phyloP scores from a whole-genome alignment of 768 basidiomycete genomes.

The Erythrobasidium yunnanense region DNA sequence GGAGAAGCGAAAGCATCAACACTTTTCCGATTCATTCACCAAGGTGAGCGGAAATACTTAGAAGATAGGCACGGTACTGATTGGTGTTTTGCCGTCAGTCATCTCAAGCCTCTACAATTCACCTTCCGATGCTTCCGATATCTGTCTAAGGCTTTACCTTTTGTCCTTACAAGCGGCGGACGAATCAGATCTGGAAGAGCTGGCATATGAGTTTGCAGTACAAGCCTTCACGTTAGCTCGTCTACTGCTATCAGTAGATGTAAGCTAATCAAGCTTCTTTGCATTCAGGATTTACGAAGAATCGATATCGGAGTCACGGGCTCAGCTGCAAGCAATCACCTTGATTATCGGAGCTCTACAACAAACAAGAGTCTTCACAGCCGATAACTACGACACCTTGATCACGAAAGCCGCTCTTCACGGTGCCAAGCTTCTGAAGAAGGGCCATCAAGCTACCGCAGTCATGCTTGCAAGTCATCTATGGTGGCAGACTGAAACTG shows the following conservation, averaged over 20 bases:
- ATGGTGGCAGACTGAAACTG: slow-evolving; percentile 83
- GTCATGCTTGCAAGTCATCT: slow-evolving; percentile 90
- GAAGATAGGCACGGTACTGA: background rate
- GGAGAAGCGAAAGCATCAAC: slow-evolving; percentile 76
- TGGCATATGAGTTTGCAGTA: slow-evolving; percentile 94
- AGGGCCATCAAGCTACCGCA: slow-evolving; percentile 92
- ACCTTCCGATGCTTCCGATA: slow-evolving; percentile 75
- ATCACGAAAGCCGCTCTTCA: slow-evolving; percentile 98
- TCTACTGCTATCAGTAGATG: background rate
- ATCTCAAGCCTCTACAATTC: slow-evolving; percentile 85
- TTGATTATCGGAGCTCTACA: slow-evolving; percentile 85
- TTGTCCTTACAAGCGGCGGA: slow-evolving; percentile 91
- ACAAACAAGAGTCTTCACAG: slow-evolving; percentile 76
- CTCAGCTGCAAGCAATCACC: slow-evolving; percentile 93
- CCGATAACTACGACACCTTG: slow-evolving; percentile 91
- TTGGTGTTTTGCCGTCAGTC: slow-evolving; percentile 42
- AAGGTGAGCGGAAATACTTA: slow-evolving; percentile 40
- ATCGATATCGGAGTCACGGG: slow-evolving; percentile 85
- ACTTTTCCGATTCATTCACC: slow-evolving; percentile 87
- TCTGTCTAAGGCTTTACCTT: slow-evolving; percentile 85
- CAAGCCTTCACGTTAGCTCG: slow-evolving; percentile 44
- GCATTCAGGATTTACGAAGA: slow-evolving; percentile 98
- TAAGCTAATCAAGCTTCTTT: background rate
- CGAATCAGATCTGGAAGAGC: slow-evolving; percentile 87
- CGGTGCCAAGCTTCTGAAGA: slow-evolving; percentile 89